A percentile compares a stretch with the other conserved stretches of the same genome.
Conservation (phyloP, 306 rosid genomes). For the Cucurbita argyrosperma region DNA sequence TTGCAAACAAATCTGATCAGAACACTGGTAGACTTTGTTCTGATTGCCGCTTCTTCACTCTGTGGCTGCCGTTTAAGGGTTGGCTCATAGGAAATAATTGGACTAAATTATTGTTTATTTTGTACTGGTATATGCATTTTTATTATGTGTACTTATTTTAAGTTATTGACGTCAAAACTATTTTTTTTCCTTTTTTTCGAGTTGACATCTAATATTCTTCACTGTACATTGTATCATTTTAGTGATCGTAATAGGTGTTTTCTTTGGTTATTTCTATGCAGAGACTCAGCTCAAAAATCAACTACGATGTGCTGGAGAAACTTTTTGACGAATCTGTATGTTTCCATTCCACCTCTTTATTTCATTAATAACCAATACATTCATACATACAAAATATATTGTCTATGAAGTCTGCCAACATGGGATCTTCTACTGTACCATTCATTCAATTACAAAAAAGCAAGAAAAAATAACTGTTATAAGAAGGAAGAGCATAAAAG, state of each 20-base stretch:
- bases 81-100: not conserved
- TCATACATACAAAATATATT: not conserved
- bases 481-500: not conserved
- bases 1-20: not conserved
- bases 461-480: not conserved
- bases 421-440: not conserved
- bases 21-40: not conserved
- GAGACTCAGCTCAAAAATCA: conserved; percentile 56
- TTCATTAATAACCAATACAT: not conserved
- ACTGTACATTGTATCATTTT: not conserved
- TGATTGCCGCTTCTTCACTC: not conserved
- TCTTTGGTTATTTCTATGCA: conserved; percentile 14
- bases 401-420: not conserved
- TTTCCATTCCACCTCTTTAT: not conserved
- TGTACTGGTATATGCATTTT: not conserved
- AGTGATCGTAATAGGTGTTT: not conserved
- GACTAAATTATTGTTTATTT: not conserved
- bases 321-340: conserved; percentile 22
- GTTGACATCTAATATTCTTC: not conserved
- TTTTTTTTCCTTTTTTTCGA: too few relatives aligned
- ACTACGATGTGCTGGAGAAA: conserved; percentile 34
- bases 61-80: not conserved
- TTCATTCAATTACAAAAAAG: not conserved
- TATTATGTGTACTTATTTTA: not conserved
- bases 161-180: not conserved